Conservation (phyloP, 1,284 basidiomycete genomes). For the Sutorius eximius region DNA sequence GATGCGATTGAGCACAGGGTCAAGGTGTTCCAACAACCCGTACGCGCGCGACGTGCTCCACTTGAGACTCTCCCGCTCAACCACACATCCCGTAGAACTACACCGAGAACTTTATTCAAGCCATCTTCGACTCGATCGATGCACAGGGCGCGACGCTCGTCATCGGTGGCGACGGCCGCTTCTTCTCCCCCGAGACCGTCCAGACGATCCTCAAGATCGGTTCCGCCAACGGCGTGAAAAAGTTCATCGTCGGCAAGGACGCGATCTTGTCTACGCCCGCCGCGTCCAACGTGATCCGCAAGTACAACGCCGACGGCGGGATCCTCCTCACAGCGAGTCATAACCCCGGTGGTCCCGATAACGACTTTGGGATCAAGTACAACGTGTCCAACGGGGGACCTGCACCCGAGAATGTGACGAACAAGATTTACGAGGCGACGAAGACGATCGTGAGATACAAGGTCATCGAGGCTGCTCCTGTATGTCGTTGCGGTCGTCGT, state of each 20-base stretch:
- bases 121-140: conserved; percentile 90
- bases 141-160: conserved; percentile 86
- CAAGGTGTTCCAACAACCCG: conserved; percentile 90
- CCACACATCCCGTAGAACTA: conserved; percentile 65
- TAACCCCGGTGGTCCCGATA: conserved; percentile 96
- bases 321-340: conserved; percentile 98
- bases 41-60: conserved; percentile 35
- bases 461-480: conserved; percentile 75
- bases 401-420: conserved; percentile 91
- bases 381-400: conserved; percentile 97
- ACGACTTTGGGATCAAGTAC: conserved; percentile 99
- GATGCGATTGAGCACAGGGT: conserved; percentile 53
- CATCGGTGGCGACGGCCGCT: conserved; percentile 96
- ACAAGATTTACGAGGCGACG: conserved; percentile 91
- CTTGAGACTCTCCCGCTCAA: conserved; percentile 12
- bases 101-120: conserved; percentile 98
- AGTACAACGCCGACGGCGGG: conserved; percentile 94
- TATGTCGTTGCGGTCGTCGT: conserved; percentile 38
- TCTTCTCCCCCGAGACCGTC: conserved; percentile 86
- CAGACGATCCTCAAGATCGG: conserved; percentile 91
- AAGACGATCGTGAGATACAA: conserved; percentile 88
- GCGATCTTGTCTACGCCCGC: conserved; percentile 96
- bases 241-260: conserved; percentile 89
- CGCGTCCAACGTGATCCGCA: conserved; percentile 93
- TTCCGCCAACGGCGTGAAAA: conserved; percentile 86